Conservation (phyloP, 1,284 basidiomycete genomes). For the Schizopora paradoxa region DNA sequence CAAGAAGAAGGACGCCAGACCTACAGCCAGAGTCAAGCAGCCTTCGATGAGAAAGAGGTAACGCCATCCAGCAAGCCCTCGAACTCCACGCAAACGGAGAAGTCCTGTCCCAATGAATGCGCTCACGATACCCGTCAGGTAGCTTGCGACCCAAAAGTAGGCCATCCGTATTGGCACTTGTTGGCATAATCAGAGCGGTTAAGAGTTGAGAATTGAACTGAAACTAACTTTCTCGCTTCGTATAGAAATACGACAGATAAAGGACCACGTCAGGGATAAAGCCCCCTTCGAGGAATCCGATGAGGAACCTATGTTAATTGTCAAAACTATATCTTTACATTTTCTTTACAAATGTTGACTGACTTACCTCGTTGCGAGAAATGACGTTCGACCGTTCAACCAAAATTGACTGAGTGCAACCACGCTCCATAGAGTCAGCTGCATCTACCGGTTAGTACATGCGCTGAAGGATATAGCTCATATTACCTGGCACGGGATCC, state of each 20-base stretch:
- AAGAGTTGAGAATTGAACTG: conserved; percentile 13
- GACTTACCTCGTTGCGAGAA: conserved; percentile 21
- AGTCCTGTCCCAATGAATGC: conserved; percentile 30
- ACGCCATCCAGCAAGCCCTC: conserved; percentile 26
- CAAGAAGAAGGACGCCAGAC: conserved; percentile 30
- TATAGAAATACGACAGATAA: conserved; percentile 30
- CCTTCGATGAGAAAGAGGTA: conserved; percentile 15
- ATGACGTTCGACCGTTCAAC: conserved; percentile 25
- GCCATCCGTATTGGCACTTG: conserved; percentile 32
- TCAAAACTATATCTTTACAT: no score
- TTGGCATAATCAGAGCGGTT: background rate
- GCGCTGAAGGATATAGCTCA: background rate
- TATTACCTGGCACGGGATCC: conserved; percentile 12
- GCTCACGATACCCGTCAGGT: conserved; percentile 22
- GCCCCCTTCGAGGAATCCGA: conserved; percentile 30
- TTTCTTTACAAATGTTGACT: conserved; percentile 14
- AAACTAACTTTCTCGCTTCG: conserved; percentile 22
- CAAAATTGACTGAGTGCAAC: conserved; percentile 29
- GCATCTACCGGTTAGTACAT: conserved; percentile 14
- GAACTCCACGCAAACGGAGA: conserved; percentile 26
- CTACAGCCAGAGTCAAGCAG: conserved; percentile 23
- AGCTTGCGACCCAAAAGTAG: conserved; percentile 31
- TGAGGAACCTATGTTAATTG: conserved; percentile 18
- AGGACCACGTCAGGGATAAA: conserved; percentile 32
- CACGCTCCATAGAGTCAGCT: conserved; percentile 22